Evolutionary conservation across 495 filamentous ascomycete species (phyloP).

Genomic region (Cercophora sp.): DNA sequence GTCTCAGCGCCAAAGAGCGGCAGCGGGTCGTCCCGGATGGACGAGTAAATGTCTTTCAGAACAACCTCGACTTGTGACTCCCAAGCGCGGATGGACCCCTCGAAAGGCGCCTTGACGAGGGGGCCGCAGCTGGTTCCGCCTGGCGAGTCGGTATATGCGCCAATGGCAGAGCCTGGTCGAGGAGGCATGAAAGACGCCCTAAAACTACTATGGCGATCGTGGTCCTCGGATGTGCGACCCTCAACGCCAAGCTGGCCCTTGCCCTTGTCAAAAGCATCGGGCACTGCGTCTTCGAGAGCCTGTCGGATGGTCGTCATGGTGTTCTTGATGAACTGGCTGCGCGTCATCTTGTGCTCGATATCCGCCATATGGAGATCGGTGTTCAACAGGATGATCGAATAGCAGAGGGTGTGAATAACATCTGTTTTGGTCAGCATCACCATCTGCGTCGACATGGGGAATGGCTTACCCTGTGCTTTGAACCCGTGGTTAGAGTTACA

Average conservation of each 20-base stretch:
- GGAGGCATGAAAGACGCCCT: constrained; percentile 44
- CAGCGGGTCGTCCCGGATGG: constrained; percentile 78
- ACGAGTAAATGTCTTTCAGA: constrained; percentile 86
- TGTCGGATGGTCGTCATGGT: constrained; percentile 85
- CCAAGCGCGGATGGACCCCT: constrained; percentile 76
- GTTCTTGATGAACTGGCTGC: constrained; percentile 90
- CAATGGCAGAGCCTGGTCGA: constrained; percentile 41
- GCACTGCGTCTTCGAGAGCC: constrained; percentile 64
- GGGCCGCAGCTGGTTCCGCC: constrained; percentile 49
- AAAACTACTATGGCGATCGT: constrained; percentile 39
- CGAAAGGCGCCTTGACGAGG: constrained; percentile 76
- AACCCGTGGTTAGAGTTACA: constrained; percentile 95
- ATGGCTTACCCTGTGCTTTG: constrained; percentile 70
- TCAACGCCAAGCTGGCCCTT: constrained; percentile 29
- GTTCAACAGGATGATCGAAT: constrained; percentile 91
- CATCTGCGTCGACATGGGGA: too few species aligned
- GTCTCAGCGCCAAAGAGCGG: constrained; percentile 64
- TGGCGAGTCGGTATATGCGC: constrained; percentile 25
- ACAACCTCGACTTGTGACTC: constrained; percentile 84
- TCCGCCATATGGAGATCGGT: constrained; percentile 94
- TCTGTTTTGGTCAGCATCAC: constrained; percentile 47
- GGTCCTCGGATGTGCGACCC: constrained; percentile 36
- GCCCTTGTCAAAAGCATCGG: constrained; percentile 59
- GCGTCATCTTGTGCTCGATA: constrained; percentile 94
- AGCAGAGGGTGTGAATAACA: constrained; percentile 95